Base-by-base conservation (phyloP, 129 eudicot genomes). In the Scalesia atractyloides region DNA sequence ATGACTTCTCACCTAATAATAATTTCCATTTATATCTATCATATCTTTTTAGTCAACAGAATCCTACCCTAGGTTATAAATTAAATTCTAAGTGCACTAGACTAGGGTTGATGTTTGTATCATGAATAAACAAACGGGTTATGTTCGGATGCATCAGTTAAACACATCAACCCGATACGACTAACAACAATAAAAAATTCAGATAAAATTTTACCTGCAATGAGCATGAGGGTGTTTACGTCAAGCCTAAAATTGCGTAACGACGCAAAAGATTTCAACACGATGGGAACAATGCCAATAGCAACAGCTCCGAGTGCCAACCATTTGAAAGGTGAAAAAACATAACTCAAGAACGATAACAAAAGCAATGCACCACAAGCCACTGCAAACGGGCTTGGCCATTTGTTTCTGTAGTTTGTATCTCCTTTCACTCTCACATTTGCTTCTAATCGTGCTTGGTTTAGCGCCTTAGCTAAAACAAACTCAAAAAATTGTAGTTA, bases 391-490 rank as follows among this genome's bases (percentile, higher is more conserved):
- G 87, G 89, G 69, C 90, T 88, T 17, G 98, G 98, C 98, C 90
- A 93, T 81, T 84, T 89, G 73, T 89, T 89, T 54, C 75, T 59
- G 57, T 77, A 79, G 17, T 65, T 89, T 15, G 59, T 54, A 2
- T 78, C 80, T 16, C 88, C 95, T 11, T 79, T 60, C 1, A 71
- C 84, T 61, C 91, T 78, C 0, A 87, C 81, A 39, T 80, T 85
- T 37, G 98, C 98, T 82, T 89, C 96, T 54, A 93, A 24, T 24
- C 96, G 68, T 1, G 96, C 89, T 79, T 89, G 85, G 68, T 93
- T 93, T 79, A 93, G 68, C 19, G 65, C 96, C 69, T 89, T 92
- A 39, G 80, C 97, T 92, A 19, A 53, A 47, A 63, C 11, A 70
- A 62, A 7, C 49, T 68, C 15, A 47, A 15, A 74, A 50, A 20